These are phyloP conservation scores for Fusarium coicis DNA, from an alignment of 2,329 filamentous ascomycete species.

Conservation along the genomic window DNA sequence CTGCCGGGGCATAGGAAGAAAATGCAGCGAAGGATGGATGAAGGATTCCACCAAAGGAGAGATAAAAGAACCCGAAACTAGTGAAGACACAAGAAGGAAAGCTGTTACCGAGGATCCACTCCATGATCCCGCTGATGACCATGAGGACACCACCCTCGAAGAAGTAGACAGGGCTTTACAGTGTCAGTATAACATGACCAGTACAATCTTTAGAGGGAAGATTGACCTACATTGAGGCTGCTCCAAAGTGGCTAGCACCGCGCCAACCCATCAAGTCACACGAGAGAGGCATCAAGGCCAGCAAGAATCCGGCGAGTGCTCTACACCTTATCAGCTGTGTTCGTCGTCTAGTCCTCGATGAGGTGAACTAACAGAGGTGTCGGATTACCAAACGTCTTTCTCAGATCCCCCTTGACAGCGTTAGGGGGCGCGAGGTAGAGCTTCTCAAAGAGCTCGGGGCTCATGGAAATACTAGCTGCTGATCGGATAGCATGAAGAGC, in stretches of 20 bases:
- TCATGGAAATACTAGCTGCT: conserved; percentile 46
- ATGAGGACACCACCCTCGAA: background rate
- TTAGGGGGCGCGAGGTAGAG: background rate
- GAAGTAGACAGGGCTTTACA: background rate
- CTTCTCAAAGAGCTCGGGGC: background rate
- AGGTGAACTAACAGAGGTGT: background rate
- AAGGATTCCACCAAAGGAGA: background rate
- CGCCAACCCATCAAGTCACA: background rate
- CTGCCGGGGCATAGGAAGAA: background rate
- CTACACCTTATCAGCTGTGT: background rate
- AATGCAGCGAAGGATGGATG: background rate
- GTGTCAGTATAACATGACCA: fast-evolving
- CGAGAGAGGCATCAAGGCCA: background rate
- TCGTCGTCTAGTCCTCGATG: fast-evolving
- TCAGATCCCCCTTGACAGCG: background rate
- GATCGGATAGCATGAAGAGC: conserved; percentile 29
- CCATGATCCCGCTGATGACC: background rate
- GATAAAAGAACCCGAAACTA: background rate
- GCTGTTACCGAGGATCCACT: background rate
- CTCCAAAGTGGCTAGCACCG: background rate
- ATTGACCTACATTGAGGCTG: background rate
- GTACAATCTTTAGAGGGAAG: fast-evolving
- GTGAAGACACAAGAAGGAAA: background rate
- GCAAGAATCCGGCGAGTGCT: background rate
- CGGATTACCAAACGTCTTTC: background rate